phyloP scores from a whole-genome alignment of 1,284 basidiomycete species.

The Neonothopanus nambi region DNA sequence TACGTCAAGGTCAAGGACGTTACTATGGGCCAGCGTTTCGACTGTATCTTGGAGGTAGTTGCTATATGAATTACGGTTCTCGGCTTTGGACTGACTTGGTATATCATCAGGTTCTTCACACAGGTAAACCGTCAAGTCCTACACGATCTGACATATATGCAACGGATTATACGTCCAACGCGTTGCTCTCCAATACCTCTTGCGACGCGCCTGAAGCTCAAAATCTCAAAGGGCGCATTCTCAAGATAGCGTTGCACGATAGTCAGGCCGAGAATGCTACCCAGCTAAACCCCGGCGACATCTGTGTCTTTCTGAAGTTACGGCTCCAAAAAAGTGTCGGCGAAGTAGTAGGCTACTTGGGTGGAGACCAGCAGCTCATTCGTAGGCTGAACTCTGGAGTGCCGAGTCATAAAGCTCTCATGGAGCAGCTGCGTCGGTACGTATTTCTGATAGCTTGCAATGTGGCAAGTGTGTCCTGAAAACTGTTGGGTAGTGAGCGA shows the following conservation, averaged over 20 bases:
- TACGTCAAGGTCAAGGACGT: constrained; percentile 49
- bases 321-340: constrained; percentile 40
- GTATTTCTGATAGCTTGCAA: neutral
- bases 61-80: neutral
- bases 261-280: constrained; percentile 45
- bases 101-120: constrained; percentile 46
- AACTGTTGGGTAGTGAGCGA: too few species aligned
- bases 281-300: constrained; percentile 41
- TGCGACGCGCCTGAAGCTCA: constrained; percentile 36
- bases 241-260: constrained; percentile 54
- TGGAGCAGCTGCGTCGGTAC: constrained; percentile 7
- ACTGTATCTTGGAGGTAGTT: constrained; percentile 60
- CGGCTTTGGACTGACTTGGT: constrained; percentile 8
- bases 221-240: constrained; percentile 47
- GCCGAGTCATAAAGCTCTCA: constrained; percentile 2
- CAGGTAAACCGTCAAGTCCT: constrained; percentile 18
- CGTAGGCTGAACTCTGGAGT: constrained; percentile 40
- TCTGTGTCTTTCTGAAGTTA: constrained; percentile 52
- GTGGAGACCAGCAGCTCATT: constrained; percentile 57
- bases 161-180: constrained; percentile 65
- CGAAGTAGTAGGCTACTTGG: constrained; percentile 46
- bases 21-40: constrained; percentile 43
- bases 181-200: constrained; percentile 36
- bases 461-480: too few species aligned
- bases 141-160: constrained; percentile 41